These are phyloP conservation scores for Tilletia indica DNA, from an alignment of 1,284 basidiomycete species.

Conservation along the genomic window DNA sequence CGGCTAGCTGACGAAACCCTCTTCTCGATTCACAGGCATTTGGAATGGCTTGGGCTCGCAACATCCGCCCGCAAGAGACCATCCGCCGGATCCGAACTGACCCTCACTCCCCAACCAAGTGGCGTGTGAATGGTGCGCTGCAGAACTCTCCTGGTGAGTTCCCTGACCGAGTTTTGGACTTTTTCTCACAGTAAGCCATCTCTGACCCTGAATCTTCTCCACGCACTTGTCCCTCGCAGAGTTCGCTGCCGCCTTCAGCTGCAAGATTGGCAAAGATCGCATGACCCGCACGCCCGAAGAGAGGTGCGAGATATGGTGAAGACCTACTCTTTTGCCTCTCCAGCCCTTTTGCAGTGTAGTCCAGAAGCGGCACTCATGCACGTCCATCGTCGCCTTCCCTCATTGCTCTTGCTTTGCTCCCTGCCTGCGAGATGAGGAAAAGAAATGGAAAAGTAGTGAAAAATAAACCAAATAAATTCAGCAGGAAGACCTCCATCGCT, in stretches of 20 bases:
- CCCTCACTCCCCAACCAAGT: slow-evolving; percentile 52
- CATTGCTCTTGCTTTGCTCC: too few species aligned
- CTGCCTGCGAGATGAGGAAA: slow-evolving; percentile 64
- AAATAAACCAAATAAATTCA: too few species aligned
- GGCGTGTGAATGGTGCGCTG: slow-evolving; percentile 45
- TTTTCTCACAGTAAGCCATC: too few species aligned
- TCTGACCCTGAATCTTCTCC: too few species aligned
- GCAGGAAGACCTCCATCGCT: too few species aligned
- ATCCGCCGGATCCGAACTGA: slow-evolving; percentile 48
- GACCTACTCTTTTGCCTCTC: not conserved
- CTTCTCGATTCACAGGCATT: slow-evolving; percentile 24
- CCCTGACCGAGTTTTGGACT: too few species aligned
- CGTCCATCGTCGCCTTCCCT: not conserved
- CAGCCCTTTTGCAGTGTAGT: too few species aligned
- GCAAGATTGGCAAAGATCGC: slow-evolving; percentile 41
- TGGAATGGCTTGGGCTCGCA: slow-evolving; percentile 46
- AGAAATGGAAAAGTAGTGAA: not conserved
- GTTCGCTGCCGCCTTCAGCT: slow-evolving; percentile 49
- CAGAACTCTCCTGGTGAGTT: slow-evolving; percentile 34
- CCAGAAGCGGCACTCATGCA: too few species aligned
- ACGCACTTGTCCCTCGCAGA: slow-evolving; percentile 12
- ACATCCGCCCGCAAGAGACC: slow-evolving; percentile 41
- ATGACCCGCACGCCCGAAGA: slow-evolving; percentile 41
- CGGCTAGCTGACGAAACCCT: not conserved
- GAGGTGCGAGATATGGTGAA: slow-evolving; percentile 50